Percentiles rank a stretch among this genome's conserved stretches.
These are phyloP conservation scores for Cicer yamashitae DNA, from an alignment of 306 rosid genomes.

Conservation along the genomic window DNA sequence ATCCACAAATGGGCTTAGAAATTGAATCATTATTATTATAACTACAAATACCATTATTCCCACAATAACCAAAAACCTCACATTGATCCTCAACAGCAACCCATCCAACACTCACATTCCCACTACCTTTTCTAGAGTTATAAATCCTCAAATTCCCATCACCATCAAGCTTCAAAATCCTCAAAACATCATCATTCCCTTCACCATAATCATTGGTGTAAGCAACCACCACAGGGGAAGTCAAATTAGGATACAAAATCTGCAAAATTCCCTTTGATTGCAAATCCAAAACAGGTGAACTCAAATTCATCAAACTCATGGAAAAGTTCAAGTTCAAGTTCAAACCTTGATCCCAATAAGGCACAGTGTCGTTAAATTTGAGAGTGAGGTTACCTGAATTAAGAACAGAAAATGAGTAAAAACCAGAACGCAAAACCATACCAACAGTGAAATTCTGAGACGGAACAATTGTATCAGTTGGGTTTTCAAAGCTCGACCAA, in stretches of 20 bases:
- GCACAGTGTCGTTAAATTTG: too few species aligned
- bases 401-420: too few species aligned
- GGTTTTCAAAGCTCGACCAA: constrained; percentile 28
- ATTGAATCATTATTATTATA: neutral
- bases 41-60: constrained; percentile 17
- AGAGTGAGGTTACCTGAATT: too few species aligned
- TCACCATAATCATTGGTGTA: constrained; percentile 25
- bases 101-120: neutral
- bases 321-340: too few species aligned
- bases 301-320: neutral
- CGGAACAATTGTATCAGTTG: constrained; percentile 19
- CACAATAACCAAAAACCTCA: constrained; percentile 17
- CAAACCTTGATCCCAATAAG: neutral
- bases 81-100: constrained; percentile 29
- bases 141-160: constrained; percentile 36
- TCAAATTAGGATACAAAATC: constrained; percentile 5
- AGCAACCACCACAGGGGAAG: neutral
- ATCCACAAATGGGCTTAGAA: neutral
- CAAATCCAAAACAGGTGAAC: constrained; percentile 9
- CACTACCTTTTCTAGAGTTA: constrained; percentile 10
- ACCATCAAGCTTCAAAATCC: constrained; percentile 17
- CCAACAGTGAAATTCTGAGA: constrained; percentile 30
- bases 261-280: neutral
- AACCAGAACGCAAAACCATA: constrained; percentile 10
- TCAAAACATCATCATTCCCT: neutral